Conservation (phyloP, 2,329 filamentous ascomycete species). For the Podosphaera aphanis region DNA sequence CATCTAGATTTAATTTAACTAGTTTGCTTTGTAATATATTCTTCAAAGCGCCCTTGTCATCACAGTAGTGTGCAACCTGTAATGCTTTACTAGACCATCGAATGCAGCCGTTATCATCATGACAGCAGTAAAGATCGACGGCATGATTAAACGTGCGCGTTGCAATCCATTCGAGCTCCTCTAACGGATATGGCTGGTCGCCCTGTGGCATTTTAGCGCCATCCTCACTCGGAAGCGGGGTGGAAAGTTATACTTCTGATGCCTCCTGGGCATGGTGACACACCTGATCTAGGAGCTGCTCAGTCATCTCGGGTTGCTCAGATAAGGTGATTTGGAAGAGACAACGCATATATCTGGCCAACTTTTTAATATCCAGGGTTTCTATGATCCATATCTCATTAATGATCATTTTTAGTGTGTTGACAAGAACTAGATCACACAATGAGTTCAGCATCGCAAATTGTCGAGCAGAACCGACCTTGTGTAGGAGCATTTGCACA, state of each 20-base stretch:
- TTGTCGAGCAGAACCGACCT: slow-evolving; percentile 19
- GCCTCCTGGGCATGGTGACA: slow-evolving; percentile 27
- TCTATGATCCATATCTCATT: slow-evolving; percentile 39
- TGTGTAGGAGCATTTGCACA: slow-evolving; percentile 26
- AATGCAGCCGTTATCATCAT: slow-evolving; percentile 29
- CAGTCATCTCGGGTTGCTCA: slow-evolving; percentile 25
- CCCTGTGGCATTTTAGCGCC: slow-evolving; percentile 13
- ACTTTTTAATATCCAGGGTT: slow-evolving; percentile 28
- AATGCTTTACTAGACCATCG: slow-evolving; percentile 17
- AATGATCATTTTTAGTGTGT: slow-evolving; percentile 40
- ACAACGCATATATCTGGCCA: slow-evolving; percentile 59
- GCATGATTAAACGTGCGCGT: slow-evolving; percentile 46
- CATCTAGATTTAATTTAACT: slow-evolving; percentile 12
- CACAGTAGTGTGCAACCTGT: slow-evolving; percentile 13
- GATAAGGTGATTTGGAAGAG: slow-evolving; percentile 45
- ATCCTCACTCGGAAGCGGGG: background rate
- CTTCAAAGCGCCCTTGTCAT: slow-evolving; percentile 13
- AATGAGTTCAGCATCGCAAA: slow-evolving; percentile 15
- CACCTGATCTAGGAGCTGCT: slow-evolving; percentile 41
- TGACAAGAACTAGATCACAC: slow-evolving; percentile 13
- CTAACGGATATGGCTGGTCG: slow-evolving; percentile 31
- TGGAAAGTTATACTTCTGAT: slow-evolving; percentile 20
- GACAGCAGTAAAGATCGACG: slow-evolving; percentile 36
- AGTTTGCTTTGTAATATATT: slow-evolving; percentile 12
- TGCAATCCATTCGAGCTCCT: slow-evolving; percentile 57